Conservation (phyloP, 225 moss, liverwort and hornwort species). For the Bryoerythrophyllum caledonicum region DNA sequence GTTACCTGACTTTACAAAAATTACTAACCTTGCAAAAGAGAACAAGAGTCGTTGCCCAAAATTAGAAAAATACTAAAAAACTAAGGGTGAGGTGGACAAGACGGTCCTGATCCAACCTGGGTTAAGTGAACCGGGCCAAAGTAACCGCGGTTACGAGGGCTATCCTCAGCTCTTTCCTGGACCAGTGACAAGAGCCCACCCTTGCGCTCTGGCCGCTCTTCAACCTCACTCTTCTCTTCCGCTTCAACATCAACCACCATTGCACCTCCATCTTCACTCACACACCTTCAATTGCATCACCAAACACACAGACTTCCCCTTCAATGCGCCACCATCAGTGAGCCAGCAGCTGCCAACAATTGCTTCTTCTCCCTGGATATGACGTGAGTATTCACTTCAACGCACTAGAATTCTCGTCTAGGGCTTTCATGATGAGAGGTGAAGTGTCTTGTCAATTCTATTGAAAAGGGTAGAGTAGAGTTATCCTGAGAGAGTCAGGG, state of each 20-base stretch:
- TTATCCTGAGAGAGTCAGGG: too few species aligned
- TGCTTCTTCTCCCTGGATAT: not conserved
- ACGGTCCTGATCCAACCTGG: too few species aligned
- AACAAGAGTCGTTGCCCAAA: too few species aligned
- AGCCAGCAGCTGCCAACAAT: not conserved
- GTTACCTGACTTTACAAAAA: too few species aligned
- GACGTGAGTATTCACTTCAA: not conserved
- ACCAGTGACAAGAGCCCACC: not conserved
- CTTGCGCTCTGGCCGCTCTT: not conserved
- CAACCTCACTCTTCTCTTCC: not conserved
- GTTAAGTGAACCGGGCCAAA: too few species aligned
- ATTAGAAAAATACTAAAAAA: too few species aligned
- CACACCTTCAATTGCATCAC: not conserved
- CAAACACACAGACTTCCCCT: not conserved
- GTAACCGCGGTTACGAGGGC: not conserved
- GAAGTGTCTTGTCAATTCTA: too few species aligned
- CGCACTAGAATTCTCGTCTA: too few species aligned
- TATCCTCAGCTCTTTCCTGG: not conserved
- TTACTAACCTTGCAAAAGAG: too few species aligned
- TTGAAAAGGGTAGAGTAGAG: too few species aligned
- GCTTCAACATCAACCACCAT: not conserved
- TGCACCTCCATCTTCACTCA: not conserved
- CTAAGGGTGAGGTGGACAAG: too few species aligned
- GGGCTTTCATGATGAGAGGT: too few species aligned
- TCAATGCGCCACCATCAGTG: not conserved